Conservation (phyloP, 2,329 filamentous ascomycete genomes). For the Exophiala sp. region DNA sequence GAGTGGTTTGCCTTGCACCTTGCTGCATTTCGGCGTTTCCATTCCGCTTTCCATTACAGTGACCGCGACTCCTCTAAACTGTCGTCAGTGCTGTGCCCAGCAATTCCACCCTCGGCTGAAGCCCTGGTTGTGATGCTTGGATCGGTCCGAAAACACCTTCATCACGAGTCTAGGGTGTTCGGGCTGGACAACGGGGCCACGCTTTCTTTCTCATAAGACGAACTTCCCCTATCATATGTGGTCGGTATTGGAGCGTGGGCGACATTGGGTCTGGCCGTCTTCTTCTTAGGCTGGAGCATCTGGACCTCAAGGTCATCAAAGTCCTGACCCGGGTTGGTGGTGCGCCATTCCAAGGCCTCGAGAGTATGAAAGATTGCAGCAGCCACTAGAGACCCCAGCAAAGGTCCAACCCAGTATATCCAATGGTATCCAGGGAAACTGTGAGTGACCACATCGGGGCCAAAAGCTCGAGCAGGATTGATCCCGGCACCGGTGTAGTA, state of each 20-base stretch:
- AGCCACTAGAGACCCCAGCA: conserved; percentile 43
- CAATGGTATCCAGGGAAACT: conserved; percentile 44
- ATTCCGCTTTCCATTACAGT: too few relatives aligned
- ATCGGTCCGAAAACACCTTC: too few relatives aligned
- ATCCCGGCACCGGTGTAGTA: conserved; percentile 45
- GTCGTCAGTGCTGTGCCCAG: too few relatives aligned
- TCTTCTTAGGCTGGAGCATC: background rate
- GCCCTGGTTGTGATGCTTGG: too few relatives aligned
- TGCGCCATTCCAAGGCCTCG: conserved; percentile 39
- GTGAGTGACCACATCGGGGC: conserved; percentile 42
- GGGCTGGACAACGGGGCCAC: background rate
- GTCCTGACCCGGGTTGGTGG: conserved; percentile 51
- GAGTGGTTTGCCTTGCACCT: too few relatives aligned
- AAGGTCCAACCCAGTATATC: conserved; percentile 47
- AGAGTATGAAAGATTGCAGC: conserved; percentile 45
- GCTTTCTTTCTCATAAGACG: background rate
- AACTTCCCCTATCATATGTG: background rate
- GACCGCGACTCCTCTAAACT: too few relatives aligned
- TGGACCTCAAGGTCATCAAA: conserved; percentile 19
- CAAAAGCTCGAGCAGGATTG: conserved; percentile 45
- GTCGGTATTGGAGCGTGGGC: background rate
- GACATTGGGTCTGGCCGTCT: conserved; percentile 1
- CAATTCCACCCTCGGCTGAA: too few relatives aligned
- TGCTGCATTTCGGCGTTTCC: too few relatives aligned
- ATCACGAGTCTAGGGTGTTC: background rate